Base-by-base conservation (phyloP, 2,329 filamentous ascomycete genomes). In the Exophiala aquamarina region DNA sequence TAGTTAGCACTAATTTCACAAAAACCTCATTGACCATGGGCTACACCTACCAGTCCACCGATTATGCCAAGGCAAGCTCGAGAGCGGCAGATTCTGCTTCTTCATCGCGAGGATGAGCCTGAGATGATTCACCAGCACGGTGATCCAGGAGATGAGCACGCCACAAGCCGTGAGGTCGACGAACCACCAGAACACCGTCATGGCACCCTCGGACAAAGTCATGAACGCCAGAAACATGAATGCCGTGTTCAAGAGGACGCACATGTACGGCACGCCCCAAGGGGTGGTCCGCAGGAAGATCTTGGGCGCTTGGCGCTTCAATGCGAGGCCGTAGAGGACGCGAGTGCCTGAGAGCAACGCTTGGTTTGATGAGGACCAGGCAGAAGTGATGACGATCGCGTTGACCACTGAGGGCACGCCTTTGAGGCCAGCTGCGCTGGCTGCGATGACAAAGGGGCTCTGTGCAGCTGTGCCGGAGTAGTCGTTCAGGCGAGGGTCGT, bases 131-230 rank as follows among this genome's bases (percentile, higher is more conserved):
- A 78, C 41, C n/a, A 80, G 59, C 49, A 84, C 81, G 0, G 73
- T 68, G 1, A 72, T 77, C 83, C 83, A 87, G 2, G 77, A 82
- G 5, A 86, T 72, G 35, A 87, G 61, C 3, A 83, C 81, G 6
- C 81, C 82, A 3, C 78, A 79, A 0, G 82, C 75, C 0, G 81
- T 84, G 32, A 86, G 61, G 42, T 79, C 70, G 10, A 84, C 72
- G 8, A 86, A 69, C 81, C 82, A 86, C 64, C 73, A 82, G 56
- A 86, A 86, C 4, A 84, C 82, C 0, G 76, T 82, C 56, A 84
- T 65, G 0, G 82, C 82, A 13, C 72, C 70, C 19, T 70, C 46
- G 14, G 56, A 59, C 20, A 59, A 60, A 57, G 56, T 57, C 56
- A 59, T 59, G 37, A 59, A 57, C 5, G 55, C 47, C 14, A 57